Evolutionary conservation across 2,329 filamentous ascomycete genomes (phyloP), one percentile per base, ranked within the genome.

Genomic region (Cladophialophora psammophila): DNA sequence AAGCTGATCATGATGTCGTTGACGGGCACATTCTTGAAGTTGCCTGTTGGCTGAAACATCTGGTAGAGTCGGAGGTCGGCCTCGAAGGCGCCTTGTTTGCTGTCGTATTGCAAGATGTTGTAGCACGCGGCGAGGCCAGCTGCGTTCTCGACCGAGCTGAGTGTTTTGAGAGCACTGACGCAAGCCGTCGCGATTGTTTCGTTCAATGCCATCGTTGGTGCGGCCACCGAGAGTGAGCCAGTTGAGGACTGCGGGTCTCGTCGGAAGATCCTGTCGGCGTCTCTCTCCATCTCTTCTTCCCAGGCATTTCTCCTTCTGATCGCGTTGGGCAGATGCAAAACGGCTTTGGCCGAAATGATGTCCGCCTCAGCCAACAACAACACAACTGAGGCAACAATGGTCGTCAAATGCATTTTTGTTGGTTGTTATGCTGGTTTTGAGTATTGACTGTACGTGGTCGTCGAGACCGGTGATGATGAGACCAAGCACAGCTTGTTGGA

Each of bases 41-140:
- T 78, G 20, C 79, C 77, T 10, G 77, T 83, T 0, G 91, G 84
- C 0, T 84, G 78, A 5, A 87, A 88, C 55, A 94, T 80, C 77
- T 90, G 88, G 80, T 88, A 95, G 67, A 95, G 81, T 62, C 91
- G 85, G 59, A 95, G 78, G 76, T 95, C 92, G 35, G 91, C 91
- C 78, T 91, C 86, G 76, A 95, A 95, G 15, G 88, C 81, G 35
- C 91, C 91, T 0, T 86, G 88, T 38, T 72, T 74, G 72, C 86
- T 87, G 79, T 94, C 86, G 65, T 93, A 84, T 45, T 86, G 87
- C 0, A 90, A 88, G 31, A 96, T 79, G 76, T 95, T 96, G 81
- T 94, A 95, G 84, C 92, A 96, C 56, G 92, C 87, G 66, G 90
- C 90, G 56, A 92, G 86, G 59, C 92, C 92, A 9, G 91, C 90